Base-by-base conservation (phyloP, 805 yeast species). In the Pichia exigua region DNA sequence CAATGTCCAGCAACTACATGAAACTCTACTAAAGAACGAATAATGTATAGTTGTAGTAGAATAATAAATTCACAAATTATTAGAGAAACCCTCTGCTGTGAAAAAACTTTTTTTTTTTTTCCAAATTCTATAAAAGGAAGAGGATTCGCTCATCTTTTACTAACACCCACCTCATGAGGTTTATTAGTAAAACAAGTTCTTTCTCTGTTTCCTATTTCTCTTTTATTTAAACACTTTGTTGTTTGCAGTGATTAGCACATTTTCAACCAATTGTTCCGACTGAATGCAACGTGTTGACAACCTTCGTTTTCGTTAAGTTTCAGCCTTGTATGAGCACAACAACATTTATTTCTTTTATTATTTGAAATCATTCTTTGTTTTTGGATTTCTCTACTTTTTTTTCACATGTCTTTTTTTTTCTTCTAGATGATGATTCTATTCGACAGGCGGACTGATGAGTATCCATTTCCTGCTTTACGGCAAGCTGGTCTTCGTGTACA, bases 1-100 rank as follows among this genome's bases (percentile, higher is more conserved):
- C 68, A 94, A 94, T 63, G 68, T 94, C 42, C 92, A 88, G 62
- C 95, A 86, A 69, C 83, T 92, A 18, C 85, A 74, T 62, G 92
- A 41, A 24, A 32, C 30, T 20, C 32, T 38, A 3, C 22, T 22
- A 18, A 50, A 32, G 35, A 24, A 40, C 10, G 20, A 21, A 11
- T 17, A 45, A 35, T 10, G n/a, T 15, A 10, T 11, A 13, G 8
- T 4, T 13, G 12, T 13, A 15, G 40, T 17, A 20, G 43, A 7
- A 17, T 3, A 17, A n/a, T 17, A 7, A 35, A 30, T 3, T n/a
- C 17, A n/a, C 18, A 17, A 35, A n/a, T n/a, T n/a, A 8, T 18
- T 35, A 22, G 38, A 45, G 38, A 32, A 39, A 11, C 32, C 45
- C 39, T 35, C 39, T 30, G n/a, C 20, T 15, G 17, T 4, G 26